Evolutionary conservation across 257 asterid species (phyloP), one percentile per base, ranked within the genome.

Genomic region (Knoxia roxburghii): DNA sequence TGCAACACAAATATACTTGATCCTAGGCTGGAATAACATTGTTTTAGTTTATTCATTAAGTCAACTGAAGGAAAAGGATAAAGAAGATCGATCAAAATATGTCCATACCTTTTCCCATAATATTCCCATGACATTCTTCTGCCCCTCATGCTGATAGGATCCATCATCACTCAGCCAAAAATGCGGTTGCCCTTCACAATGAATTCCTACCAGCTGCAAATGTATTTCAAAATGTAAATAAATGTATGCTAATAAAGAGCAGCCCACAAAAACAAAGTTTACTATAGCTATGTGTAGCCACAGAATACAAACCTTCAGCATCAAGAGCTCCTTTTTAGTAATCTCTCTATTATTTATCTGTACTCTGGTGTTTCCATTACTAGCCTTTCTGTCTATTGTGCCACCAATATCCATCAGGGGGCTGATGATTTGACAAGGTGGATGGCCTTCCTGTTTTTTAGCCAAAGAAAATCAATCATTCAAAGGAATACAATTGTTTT

Each of bases 91-190:
- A 65, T 21, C 39, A 56, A 8, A 78, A 50, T 61, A 32, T 35
- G 29, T 12, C 26, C 68, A 65, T 62, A 90, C 99, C 90, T 67
- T 85, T 56, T 81, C 87, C 98, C 98, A 92, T 68, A 92, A 64
- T 40, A 83, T 92, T 50, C 96, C 97, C 79, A 85, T 76, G 57
- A 84, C 89, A 72, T 82, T 68, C 37, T 82, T 92, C 88, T 77
- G 85, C 59, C 98, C 98, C 83, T 84, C 98, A 48, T 51, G 83
- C 79, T 71, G 79, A 67, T 50, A 85, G 5, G 87, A 70, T 58
- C 98, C 98, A 64, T 91, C 92, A 7, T 91, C 78, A 46, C 82
- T 74, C 35, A 91, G 64, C 98, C 98, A 91, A 79, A 81, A 89
- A 79, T 85, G 86, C 37, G 87, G 80, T 5, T 54, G 41, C 64